Evolutionary conservation across 345 rosid species (phyloP), one percentile per base, ranked within the genome.

Genomic region (Excoecaria cochinchinensis): DNA sequence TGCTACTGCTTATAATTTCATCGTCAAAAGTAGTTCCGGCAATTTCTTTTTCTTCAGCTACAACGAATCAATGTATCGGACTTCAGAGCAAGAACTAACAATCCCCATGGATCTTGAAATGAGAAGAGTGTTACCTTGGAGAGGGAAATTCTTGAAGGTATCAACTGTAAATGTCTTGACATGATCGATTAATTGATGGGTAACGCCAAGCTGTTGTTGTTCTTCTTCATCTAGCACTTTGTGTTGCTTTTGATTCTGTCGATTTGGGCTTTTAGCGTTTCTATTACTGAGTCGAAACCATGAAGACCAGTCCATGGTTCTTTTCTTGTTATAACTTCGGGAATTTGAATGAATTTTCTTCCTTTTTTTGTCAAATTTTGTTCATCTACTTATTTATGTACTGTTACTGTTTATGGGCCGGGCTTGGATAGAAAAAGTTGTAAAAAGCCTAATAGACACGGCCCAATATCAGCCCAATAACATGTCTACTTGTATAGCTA

Each of bases 91-190:
- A 13, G 42, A 24, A 44, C 1, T 5, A 44, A 10, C 8, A 44
- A 44, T 44, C 48, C 48, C 8, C 4, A 25, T 24, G 5, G 21
- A 24, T 6, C 1, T 56, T 25, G 25, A 13, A 12, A 50, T 6
- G 13, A 55, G 10, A 40, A 16, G 12, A 40, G 12, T 40, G 80
- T 31, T 31, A 90, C 98, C 93, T 50, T 83, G 81, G 13, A 86
- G 80, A 63, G 89, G 85, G 84, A 85, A 95, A 74, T 83, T 86
- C 87, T 84, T 89, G 94, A 95, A 95, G 44, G 88, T 90, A 14
- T 92, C 97, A 16, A 85, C 67, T 47, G 95, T 80, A 79, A 91
- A 92, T 14, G 94, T 83, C 83, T 85, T 88, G 73, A 89, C 81
- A 51, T 81, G 82, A 80, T 86, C 86, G 77, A 92, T 77, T 47